Percentiles rank a stretch among this genome's conserved stretches.
These are phyloP conservation scores for Raffaelea ambrosiae DNA, from an alignment of 2,329 filamentous ascomycete species.

Conservation along the genomic window DNA sequence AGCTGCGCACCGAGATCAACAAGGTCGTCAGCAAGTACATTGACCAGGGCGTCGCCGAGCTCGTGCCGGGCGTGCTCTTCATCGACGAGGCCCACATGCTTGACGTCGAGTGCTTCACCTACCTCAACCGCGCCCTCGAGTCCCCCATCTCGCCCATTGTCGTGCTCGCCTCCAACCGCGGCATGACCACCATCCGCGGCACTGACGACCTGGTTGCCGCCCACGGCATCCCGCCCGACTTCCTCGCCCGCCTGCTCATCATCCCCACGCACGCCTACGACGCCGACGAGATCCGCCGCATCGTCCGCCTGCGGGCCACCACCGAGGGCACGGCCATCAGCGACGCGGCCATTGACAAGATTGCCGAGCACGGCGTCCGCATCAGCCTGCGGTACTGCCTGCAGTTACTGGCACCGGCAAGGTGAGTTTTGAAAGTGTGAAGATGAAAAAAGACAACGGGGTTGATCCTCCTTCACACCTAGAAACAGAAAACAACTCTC, in stretches of 20 bases:
- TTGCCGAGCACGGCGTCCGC: constrained; percentile 77
- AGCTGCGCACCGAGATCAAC: constrained; percentile 92
- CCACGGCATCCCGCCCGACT: constrained; percentile 89
- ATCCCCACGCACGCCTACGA: constrained; percentile 89
- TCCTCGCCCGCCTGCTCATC: constrained; percentile 88
- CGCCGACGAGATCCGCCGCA: constrained; percentile 82
- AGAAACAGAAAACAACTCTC: too few species aligned
- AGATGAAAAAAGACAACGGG: too few species aligned
- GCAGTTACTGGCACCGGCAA: constrained; percentile 81
- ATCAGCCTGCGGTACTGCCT: constrained; percentile 90
- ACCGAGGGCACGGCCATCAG: constrained; percentile 74
- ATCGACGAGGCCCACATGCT: constrained; percentile 99
- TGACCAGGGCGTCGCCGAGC: constrained; percentile 92
- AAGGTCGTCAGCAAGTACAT: constrained; percentile 99
- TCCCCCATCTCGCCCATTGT: constrained; percentile 92
- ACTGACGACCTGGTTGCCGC: constrained; percentile 74
- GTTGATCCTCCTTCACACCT: constrained; percentile 1
- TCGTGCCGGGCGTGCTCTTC: constrained; percentile 96
- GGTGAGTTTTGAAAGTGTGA: constrained; percentile 31
- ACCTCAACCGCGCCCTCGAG: constrained; percentile 96
- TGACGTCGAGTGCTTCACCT: constrained; percentile 98
- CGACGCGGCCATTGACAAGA: constrained; percentile 77
- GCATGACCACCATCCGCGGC: constrained; percentile 85
- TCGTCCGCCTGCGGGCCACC: constrained; percentile 74
- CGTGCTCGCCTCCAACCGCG: constrained; percentile 93